These are phyloP conservation scores for Megacollybia marginata DNA, from an alignment of 768 basidiomycete genomes.

Conservation along the genomic window DNA sequence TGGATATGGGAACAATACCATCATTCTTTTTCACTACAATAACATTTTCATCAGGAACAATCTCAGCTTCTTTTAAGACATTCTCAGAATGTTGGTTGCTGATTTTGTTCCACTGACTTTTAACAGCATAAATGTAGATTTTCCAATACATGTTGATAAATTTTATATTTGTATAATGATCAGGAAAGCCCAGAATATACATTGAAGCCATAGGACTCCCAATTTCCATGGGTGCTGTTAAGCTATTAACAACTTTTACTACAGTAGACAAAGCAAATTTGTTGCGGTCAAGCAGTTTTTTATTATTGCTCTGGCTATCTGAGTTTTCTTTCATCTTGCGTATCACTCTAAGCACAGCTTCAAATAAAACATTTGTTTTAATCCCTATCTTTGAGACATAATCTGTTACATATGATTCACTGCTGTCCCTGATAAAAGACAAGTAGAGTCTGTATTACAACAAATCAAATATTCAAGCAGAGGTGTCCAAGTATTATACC, in stretches of 20 bases:
- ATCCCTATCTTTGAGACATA: slow-evolving; percentile 27
- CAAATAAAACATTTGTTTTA: slow-evolving; percentile 27
- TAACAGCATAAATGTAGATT: slow-evolving; percentile 1
- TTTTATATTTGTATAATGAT: background rate
- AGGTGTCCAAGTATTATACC: slow-evolving; percentile 15
- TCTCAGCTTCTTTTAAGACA: too few relatives aligned
- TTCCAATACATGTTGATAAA: slow-evolving; percentile 10
- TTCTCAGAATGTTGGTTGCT: too few relatives aligned
- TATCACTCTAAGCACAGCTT: slow-evolving; percentile 15
- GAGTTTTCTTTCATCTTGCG: too few relatives aligned
- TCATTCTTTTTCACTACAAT: too few relatives aligned
- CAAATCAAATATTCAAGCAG: slow-evolving; percentile 20
- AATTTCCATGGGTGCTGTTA: slow-evolving; percentile 4
- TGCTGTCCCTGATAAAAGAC: slow-evolving; percentile 25
- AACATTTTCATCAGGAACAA: too few relatives aligned
- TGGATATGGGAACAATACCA: background rate
- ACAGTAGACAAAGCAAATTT: slow-evolving; percentile 15
- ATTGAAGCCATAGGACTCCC: background rate
- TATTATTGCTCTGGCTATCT: slow-evolving; percentile 13
- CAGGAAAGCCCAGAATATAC: background rate
- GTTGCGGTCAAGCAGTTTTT: too few relatives aligned
- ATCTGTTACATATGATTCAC: slow-evolving; percentile 29
- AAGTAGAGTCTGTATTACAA: slow-evolving; percentile 28
- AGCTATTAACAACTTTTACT: slow-evolving; percentile 14
- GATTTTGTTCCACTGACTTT: background rate